Evolutionary conservation across 2,329 filamentous ascomycete species (phyloP), one percentile per base, ranked within the genome.

Genomic region (Trichoderma sp.): DNA sequence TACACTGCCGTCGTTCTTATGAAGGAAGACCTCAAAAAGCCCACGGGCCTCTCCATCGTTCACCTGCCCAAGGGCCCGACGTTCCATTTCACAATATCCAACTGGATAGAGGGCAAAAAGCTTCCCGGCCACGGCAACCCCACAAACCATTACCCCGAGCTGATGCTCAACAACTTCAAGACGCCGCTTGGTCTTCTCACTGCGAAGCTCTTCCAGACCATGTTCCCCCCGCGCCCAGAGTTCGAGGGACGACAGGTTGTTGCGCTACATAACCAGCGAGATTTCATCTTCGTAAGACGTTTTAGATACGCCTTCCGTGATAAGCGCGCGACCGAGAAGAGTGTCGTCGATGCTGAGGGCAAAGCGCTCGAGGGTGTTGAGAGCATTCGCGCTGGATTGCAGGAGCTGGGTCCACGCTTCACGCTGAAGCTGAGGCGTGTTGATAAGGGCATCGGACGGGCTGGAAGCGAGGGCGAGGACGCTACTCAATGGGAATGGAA

Each of bases 401-500:
- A 98, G 82, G 96, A 98, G 82, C 77, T 98, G 28, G 95, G 95
- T 0, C 95, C 94, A 8, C 86, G 77, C 87, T 96, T 84, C 65
- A 85, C 83, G 2, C 82, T 98, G 75, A 98, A 98, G 85, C 83
- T 99, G 78, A 89, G 95, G 76, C 90, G 96, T 77, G 91, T 98
- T 57, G 95, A 98, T 80, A 95, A 94, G 82, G 95, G 95, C 0
- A 92, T 99, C 75, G 89, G 89, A 15, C 83, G 88, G 70, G 89
- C 90, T 8, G 90, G 90, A 21, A 91, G 89, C 76, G 86, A 90
- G 73, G 88, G 93, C 85, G 85, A 90, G 81, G 84, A 91, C 81
- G 93, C 94, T 47, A 89, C 94, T 76, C 93, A 97, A 79, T 98
- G 96, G 95, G 90, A 98, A 80, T 99, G 96, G 96, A 97, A 97